Percentiles rank a stretch among this genome's conserved stretches.
These are phyloP conservation scores for Coemansia sp. DNA, from an alignment of 192 early-diverging fungal species.

Conservation along the genomic window DNA sequence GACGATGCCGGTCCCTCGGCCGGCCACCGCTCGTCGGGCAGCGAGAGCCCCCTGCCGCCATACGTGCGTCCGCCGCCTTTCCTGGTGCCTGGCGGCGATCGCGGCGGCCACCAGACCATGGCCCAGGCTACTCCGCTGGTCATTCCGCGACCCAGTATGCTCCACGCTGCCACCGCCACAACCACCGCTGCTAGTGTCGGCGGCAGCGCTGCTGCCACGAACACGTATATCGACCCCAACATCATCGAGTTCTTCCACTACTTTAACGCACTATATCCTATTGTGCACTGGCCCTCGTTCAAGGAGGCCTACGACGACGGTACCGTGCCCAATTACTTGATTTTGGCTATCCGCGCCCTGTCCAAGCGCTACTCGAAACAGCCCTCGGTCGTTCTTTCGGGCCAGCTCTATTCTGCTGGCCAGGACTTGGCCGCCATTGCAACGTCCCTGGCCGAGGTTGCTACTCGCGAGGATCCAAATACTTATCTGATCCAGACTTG, in stretches of 20 bases:
- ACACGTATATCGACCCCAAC: conserved; percentile 47
- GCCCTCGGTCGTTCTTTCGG: conserved; percentile 52
- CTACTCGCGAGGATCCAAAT: conserved; percentile 57
- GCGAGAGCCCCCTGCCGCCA: conserved; percentile 45
- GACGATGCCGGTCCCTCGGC: conserved; percentile 45
- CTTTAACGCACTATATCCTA: conserved; percentile 56
- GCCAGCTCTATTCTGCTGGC: conserved; percentile 49
- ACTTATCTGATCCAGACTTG: conserved; percentile 58
- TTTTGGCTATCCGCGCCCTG: conserved; percentile 55
- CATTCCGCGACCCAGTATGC: conserved; percentile 41
- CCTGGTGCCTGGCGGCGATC: conserved; percentile 49
- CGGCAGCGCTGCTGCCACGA: conserved; percentile 1
- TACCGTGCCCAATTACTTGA: conserved; percentile 58
- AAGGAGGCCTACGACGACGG: conserved; percentile 59
- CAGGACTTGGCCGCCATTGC: conserved; percentile 58
- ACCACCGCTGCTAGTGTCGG: neutral
- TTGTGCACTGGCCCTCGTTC: conserved; percentile 58
- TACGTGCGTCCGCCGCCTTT: conserved; percentile 48
- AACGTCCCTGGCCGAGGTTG: conserved; percentile 53
- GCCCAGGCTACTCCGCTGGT: conserved; percentile 48
- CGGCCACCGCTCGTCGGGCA: conserved; percentile 52
- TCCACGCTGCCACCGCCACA: neutral
- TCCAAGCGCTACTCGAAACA: conserved; percentile 58
- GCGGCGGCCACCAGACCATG: conserved; percentile 56
- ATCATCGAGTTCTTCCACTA: conserved; percentile 58